Evolutionary conservation across 208 protist genomes (phyloP).

Genomic region (Zelonia costaricensis): DNA sequence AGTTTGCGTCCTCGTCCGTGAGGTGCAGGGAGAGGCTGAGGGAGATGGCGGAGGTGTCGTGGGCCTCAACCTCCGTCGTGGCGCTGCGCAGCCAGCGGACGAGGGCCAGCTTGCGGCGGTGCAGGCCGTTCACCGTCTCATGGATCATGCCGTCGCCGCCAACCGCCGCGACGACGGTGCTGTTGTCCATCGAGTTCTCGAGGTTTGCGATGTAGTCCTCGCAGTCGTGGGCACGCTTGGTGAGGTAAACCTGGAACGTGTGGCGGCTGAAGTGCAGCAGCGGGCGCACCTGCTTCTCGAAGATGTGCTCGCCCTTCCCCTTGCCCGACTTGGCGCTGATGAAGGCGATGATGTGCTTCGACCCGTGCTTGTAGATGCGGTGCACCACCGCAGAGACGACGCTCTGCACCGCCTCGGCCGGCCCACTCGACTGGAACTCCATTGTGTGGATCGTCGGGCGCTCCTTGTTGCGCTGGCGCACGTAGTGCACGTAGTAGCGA

Average conservation of each 20-base stretch:
- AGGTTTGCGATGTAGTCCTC: slow-evolving; percentile 84
- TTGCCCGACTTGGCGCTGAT: slow-evolving; percentile 79
- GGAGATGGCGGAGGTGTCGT: background rate
- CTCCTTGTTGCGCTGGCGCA: slow-evolving; percentile 25
- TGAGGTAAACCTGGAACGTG: slow-evolving; percentile 50
- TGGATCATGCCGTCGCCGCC: slow-evolving; percentile 88
- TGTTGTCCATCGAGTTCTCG: slow-evolving; percentile 40
- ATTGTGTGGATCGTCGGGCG: slow-evolving; percentile 53
- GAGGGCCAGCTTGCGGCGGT: slow-evolving; percentile 52
- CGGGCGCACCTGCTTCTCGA: slow-evolving; percentile 50
- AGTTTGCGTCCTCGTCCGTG: slow-evolving; percentile 3
- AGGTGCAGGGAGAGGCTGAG: slow-evolving; percentile 1
- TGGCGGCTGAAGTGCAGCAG: slow-evolving; percentile 79
- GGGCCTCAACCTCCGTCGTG: background rate
- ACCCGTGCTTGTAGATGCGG: slow-evolving; percentile 54
- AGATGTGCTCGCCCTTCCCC: slow-evolving; percentile 60
- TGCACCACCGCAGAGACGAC: slow-evolving; percentile 39
- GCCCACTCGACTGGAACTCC: slow-evolving; percentile 37
- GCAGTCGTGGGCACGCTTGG: slow-evolving; percentile 65
- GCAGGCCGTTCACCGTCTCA: slow-evolving; percentile 80
- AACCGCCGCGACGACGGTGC: slow-evolving; percentile 61
- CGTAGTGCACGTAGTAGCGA: slow-evolving; percentile 62
- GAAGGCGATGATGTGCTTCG: slow-evolving; percentile 66
- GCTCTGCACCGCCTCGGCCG: slow-evolving; percentile 19
- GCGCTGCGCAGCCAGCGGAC: slow-evolving; percentile 34